phyloP scores from a whole-genome alignment of 2,329 filamentous ascomycete genomes.

The Phoma herbarum region DNA sequence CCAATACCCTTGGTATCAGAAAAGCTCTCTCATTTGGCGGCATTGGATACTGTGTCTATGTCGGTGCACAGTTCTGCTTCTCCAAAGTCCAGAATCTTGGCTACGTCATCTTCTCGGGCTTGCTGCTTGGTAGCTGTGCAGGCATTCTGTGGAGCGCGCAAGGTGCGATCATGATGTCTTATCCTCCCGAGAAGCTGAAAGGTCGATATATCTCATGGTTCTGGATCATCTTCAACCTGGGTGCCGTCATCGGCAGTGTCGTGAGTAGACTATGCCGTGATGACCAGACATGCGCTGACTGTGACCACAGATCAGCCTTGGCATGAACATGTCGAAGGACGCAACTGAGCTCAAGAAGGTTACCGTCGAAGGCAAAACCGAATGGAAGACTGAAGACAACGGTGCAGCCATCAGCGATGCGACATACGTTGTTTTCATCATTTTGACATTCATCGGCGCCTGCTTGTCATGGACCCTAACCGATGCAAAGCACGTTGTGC shows the following conservation, averaged over 20 bases:
- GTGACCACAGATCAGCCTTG: neutral
- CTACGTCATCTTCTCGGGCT: neutral
- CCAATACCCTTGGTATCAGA: neutral
- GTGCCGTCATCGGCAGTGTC: neutral
- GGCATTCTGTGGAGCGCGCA: neutral
- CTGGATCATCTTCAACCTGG: conserved; percentile 1
- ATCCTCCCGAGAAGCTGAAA: neutral
- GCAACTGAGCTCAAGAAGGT: neutral
- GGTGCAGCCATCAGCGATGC: neutral
- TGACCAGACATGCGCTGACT: neutral
- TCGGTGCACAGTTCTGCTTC: neutral
- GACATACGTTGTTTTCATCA: neutral
- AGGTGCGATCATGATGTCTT: conserved; percentile 2
- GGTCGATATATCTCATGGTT: conserved; percentile 2
- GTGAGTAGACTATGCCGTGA: neutral
- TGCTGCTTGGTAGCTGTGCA: neutral
- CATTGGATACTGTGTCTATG: neutral
- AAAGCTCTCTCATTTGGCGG: conserved; percentile 1
- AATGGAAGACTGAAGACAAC: neutral
- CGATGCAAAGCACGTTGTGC: neutral
- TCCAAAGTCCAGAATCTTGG: neutral
- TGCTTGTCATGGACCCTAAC: neutral
- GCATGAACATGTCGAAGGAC: neutral
- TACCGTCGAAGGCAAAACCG: neutral
- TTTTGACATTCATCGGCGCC: neutral